A percentile compares a stretch with the other conserved stretches of the same genome.
Conservation (phyloP, 2,329 filamentous ascomycete species). For the Tolypocladium nubicola region DNA sequence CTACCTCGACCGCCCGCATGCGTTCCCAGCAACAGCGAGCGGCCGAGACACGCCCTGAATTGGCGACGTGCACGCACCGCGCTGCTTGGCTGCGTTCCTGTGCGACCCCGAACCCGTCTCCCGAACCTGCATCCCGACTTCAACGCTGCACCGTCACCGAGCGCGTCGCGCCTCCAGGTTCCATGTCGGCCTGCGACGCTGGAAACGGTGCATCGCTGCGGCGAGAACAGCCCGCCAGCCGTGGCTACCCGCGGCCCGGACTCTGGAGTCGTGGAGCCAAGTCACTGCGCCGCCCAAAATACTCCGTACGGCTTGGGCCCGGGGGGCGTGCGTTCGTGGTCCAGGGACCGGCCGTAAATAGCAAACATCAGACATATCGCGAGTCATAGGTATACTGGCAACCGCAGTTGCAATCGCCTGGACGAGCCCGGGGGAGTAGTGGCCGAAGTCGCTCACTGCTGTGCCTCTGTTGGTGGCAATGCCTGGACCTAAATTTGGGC, state of each 20-base stretch:
- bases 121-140: not conserved
- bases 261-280: not conserved
- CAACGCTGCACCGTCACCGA: not conserved
- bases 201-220: not conserved
- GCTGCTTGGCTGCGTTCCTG: not conserved
- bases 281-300: not conserved
- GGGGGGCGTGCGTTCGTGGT: not conserved
- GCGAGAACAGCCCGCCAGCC: not conserved
- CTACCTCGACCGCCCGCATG: not conserved
- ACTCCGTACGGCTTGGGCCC: not conserved
- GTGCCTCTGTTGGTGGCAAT: too few relatives aligned
- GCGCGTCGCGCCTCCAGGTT: not conserved
- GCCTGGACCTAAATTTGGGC: too few relatives aligned
- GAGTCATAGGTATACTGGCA: slow-evolving; percentile 1
- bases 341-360: not conserved
- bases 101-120: not conserved
- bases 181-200: not conserved
- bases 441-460: not conserved
- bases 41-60: not conserved
- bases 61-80: not conserved
- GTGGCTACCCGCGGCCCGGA: not conserved
- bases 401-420: not conserved
- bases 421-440: not conserved
- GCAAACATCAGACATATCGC: slow-evolving; percentile 2
- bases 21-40: not conserved